These are phyloP conservation scores for Solanum etuberosum DNA, from an alignment of 257 asterid genomes.

Conservation along the genomic window DNA sequence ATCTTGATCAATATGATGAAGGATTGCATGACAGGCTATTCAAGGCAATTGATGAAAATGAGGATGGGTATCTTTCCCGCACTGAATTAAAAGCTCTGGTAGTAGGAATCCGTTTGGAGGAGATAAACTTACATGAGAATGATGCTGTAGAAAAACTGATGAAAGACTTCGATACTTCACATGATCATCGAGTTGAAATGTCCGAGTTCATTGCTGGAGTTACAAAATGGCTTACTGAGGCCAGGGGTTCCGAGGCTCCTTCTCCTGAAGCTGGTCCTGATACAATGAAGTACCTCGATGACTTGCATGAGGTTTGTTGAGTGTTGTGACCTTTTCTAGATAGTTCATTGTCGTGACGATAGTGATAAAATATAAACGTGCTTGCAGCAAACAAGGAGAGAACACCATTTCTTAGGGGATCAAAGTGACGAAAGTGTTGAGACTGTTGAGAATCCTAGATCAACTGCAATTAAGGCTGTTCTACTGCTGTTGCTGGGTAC, in stretches of 20 bases:
- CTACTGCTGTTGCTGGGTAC: slow-evolving; percentile 63
- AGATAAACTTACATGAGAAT: slow-evolving; percentile 42
- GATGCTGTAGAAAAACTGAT: slow-evolving; percentile 57
- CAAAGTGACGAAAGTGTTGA: slow-evolving; percentile 53
- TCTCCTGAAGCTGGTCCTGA: slow-evolving; percentile 20
- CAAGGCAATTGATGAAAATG: slow-evolving; percentile 42
- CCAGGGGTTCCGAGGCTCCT: slow-evolving; percentile 27
- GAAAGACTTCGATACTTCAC: slow-evolving; percentile 57
- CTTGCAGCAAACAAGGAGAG: slow-evolving; percentile 68
- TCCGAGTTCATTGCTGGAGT: slow-evolving; percentile 53
- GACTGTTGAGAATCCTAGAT: slow-evolving; percentile 39
- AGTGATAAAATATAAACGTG: not conserved
- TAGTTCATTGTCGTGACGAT: not conserved
- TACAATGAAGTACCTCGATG: slow-evolving; percentile 43
- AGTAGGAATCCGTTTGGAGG: slow-evolving; percentile 57
- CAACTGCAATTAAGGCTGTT: slow-evolving; percentile 49
- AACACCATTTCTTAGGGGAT: slow-evolving; percentile 48
- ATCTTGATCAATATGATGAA: not conserved
- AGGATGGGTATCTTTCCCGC: slow-evolving; percentile 47
- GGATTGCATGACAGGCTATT: slow-evolving; percentile 42
- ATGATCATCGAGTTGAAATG: slow-evolving; percentile 30
- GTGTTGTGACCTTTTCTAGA: not conserved
- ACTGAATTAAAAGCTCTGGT: slow-evolving; percentile 59
- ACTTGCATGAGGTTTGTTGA: slow-evolving; percentile 51
- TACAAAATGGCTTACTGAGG: slow-evolving; percentile 63